phyloP scores from a whole-genome alignment of 164 flowering plant genomes.

The Vitis cinerea region DNA sequence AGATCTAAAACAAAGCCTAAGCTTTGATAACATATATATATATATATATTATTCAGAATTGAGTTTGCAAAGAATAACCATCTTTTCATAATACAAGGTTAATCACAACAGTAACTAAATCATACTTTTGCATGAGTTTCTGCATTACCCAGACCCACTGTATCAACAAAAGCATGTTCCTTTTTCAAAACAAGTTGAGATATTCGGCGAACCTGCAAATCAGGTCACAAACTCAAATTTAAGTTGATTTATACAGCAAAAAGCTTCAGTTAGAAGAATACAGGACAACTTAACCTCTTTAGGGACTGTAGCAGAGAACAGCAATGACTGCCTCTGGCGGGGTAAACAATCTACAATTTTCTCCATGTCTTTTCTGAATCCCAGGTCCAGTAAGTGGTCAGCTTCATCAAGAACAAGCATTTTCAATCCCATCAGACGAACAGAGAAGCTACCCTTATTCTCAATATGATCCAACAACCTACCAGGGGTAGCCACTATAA shows the following conservation, averaged over 20 bases:
- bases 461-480: slow-evolving; percentile 94
- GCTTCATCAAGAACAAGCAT: slow-evolving; percentile 95
- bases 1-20: too few relatives aligned
- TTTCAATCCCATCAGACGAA: slow-evolving; percentile 83
- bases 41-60: too few relatives aligned
- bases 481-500: slow-evolving; percentile 95
- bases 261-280: background rate
- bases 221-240: slow-evolving; percentile 3
- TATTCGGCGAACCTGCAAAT: slow-evolving; percentile 75
- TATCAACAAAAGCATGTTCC: slow-evolving; percentile 78
- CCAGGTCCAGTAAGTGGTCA: slow-evolving; percentile 85
- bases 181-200: slow-evolving; percentile 89
- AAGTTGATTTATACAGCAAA: background rate
- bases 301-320: slow-evolving; percentile 88
- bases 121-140: slow-evolving; percentile 80
- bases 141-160: slow-evolving; percentile 59
- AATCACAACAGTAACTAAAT: background rate
- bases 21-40: too few relatives aligned
- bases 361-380: slow-evolving; percentile 90
- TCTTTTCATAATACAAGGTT: too few relatives aligned
- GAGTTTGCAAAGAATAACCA: too few relatives aligned
- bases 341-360: slow-evolving; percentile 93
- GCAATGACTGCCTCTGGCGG: slow-evolving; percentile 82
- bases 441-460: slow-evolving; percentile 74
- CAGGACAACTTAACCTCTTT: slow-evolving; percentile 63